Evolutionary conservation across 805 yeast genomes (phyloP), one percentile per base, ranked within the genome.

Genomic region (Wickerhamiella kurtzmanii): DNA sequence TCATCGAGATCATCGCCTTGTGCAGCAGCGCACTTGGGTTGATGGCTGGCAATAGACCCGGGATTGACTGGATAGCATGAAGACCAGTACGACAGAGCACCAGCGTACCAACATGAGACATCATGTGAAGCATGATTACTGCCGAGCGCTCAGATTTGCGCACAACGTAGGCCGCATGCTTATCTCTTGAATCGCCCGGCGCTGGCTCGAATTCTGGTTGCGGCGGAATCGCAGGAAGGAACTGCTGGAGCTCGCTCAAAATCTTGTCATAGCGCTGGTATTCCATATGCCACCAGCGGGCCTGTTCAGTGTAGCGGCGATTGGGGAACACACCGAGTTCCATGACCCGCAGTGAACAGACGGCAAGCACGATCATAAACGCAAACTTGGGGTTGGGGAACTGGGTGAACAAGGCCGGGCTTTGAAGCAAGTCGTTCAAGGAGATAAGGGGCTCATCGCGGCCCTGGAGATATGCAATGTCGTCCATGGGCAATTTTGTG

Each of bases 401-500:
- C 28, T 46, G 46, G 21, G 44, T 37, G 19, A 48, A 42, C 39
- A 44, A 21, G 17, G 47, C 36, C 13, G 54, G 54, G 37, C 40
- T 32, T 13, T 25, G 37, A 22, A 51, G 20, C 15, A 52, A 37
- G 19, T 52, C 52, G 17, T 46, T 47, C 15, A 53, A 37, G n/a
- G 46, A 35, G 22, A 48, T 35, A 25, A 43, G 22, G 3, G 42
- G 45, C 11, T 43, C 13, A 15, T 36, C 46, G 9, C 22, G 39
- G 25, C 57, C 57, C 15, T 41, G 18, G 25, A 45, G 32, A 32
- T 48, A 52, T 16, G 45, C 47, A 37, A 45, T 50, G 39, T 60
- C 64, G 38, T 54, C 53, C 25, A 55, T 20, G 0, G 65, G 64
- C 35, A 61, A 38, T 20, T 55, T 48, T 2, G 59, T 51, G 25